Evolutionary conservation across 208 protist genomes (phyloP).

Genomic region (Naegleria gruberi): DNA sequence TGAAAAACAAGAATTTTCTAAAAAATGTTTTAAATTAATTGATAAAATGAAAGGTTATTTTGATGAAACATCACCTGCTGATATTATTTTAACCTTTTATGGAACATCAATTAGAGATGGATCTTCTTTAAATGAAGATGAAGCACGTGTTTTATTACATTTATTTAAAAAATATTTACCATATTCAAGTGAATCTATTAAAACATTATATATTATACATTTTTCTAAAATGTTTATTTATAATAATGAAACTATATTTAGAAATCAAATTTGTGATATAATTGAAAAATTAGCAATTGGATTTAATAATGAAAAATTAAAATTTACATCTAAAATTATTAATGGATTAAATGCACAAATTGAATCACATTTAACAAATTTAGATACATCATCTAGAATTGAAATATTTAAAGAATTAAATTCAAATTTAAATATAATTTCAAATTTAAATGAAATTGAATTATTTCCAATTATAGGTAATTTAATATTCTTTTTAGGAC

Average conservation of each 20-base stretch:
- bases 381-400: neutral
- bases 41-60: neutral
- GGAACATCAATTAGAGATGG: neutral
- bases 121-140: too few relatives aligned
- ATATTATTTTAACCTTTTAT: conserved; percentile 13
- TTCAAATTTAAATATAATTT: neutral
- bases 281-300: neutral
- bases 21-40: neutral
- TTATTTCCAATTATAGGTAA: neutral
- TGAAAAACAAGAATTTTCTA: neutral
- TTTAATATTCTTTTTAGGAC: neutral
- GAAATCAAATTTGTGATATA: neutral
- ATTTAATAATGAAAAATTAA: neutral
- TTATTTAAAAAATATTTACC: neutral
- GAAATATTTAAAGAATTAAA: neutral
- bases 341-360: neutral
- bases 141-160: neutral
- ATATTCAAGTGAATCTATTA: neutral
- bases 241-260: neutral
- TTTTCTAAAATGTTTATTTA: neutral
- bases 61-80: neutral
- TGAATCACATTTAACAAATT: neutral
- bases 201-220: neutral
- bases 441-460: neutral
- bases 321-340: neutral